Percentiles rank a stretch among this genome's conserved stretches.
Conservation (phyloP, 345 rosid species). For the Pistacia vera region DNA sequence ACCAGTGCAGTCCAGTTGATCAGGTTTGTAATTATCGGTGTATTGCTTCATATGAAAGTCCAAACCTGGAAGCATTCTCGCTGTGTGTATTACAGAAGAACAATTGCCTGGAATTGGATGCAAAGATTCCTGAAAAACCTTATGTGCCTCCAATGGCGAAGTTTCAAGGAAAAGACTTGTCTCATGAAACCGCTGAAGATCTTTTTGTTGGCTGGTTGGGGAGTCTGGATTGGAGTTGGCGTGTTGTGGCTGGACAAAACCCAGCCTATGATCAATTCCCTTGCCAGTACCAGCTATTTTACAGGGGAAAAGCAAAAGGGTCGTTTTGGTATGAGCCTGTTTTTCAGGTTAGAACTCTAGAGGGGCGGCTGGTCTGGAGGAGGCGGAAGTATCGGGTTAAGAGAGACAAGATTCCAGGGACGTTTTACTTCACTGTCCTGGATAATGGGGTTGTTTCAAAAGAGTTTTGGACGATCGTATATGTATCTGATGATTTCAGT, state of each 20-base stretch:
- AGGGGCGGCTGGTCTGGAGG: constrained; percentile 81
- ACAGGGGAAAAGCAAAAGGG: constrained; percentile 87
- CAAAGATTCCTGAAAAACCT: constrained; percentile 75
- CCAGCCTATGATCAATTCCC: constrained; percentile 98
- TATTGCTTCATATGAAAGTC: constrained; percentile 92
- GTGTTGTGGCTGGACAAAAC: constrained; percentile 91
- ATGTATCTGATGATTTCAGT: constrained; percentile 77
- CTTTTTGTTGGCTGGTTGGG: constrained; percentile 94
- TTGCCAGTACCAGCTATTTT: constrained; percentile 89
- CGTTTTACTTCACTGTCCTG: constrained; percentile 77
- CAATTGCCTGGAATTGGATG: constrained; percentile 80
- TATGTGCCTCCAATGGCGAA: constrained; percentile 63
- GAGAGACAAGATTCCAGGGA: constrained; percentile 67
- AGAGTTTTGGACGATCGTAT: constrained; percentile 88
- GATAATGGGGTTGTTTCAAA: constrained; percentile 94
- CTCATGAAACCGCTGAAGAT: constrained; percentile 78
- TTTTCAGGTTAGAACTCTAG: constrained; percentile 80
- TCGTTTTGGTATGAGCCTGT: constrained; percentile 96
- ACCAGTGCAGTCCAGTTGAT: constrained; percentile 86
- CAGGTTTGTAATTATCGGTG: constrained; percentile 93
- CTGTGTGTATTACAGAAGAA: constrained; percentile 84
- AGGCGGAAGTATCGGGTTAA: constrained; percentile 84
- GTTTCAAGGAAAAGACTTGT: constrained; percentile 61
- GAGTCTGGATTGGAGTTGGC: constrained; percentile 86
- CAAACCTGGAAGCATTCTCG: constrained; percentile 81